Percentiles rank a stretch among this genome's conserved stretches.
Conservation (phyloP, 2,329 filamentous ascomycete genomes). For the Teratosphaeria viscida region DNA sequence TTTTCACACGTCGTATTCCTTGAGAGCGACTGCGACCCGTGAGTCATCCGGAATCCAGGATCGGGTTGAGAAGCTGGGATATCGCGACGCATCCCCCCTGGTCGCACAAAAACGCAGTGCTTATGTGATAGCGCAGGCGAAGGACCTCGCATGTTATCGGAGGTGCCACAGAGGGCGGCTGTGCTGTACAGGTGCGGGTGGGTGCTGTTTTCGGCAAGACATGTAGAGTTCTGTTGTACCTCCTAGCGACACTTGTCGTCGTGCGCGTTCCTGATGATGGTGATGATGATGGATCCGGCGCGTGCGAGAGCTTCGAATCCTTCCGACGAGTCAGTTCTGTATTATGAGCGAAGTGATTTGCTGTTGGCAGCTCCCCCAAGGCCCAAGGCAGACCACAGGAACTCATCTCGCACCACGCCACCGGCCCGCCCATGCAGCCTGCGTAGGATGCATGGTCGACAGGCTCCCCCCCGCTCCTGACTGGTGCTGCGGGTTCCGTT, state of each 20-base stretch:
- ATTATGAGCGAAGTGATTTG: background rate
- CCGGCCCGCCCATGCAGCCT: background rate
- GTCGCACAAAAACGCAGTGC: background rate
- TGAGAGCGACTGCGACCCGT: background rate
- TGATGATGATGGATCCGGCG: background rate
- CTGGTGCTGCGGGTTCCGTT: background rate
- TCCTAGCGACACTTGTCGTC: background rate
- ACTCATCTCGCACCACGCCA: background rate
- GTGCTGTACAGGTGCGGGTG: background rate
- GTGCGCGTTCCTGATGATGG: background rate
- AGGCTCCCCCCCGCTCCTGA: background rate
- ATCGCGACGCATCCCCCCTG: background rate
- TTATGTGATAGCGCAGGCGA: constrained; percentile 4
- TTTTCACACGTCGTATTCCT: background rate
- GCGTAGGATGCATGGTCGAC: background rate
- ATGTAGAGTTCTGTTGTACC: background rate
- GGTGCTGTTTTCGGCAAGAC: background rate
- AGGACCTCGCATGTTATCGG: constrained; percentile 1
- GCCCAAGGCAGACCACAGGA: background rate
- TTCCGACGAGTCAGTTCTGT: background rate
- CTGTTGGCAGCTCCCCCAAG: background rate
- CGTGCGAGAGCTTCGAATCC: background rate
- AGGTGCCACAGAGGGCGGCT: background rate
- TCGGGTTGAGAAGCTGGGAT: background rate
- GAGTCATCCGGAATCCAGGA: background rate